Percentiles rank a stretch among this genome's conserved stretches.
phyloP scores from a whole-genome alignment of 2,329 filamentous ascomycete genomes.

The Hypomyces perniciosus region DNA sequence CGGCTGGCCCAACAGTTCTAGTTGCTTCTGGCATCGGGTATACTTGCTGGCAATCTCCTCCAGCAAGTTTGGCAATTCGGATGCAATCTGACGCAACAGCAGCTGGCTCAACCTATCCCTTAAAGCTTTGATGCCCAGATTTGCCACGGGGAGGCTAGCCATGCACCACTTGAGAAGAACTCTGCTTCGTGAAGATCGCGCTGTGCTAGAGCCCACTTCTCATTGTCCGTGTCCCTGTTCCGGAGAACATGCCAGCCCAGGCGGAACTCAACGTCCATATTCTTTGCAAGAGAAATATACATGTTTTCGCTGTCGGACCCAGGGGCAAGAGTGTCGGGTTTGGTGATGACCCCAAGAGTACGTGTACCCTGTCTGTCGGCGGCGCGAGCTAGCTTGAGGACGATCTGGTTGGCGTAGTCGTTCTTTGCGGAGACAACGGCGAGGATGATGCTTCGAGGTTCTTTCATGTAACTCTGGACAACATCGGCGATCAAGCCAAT shows the following conservation, averaged over 20 bases:
- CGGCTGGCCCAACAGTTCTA: conserved; percentile 44
- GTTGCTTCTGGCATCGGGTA: conserved; percentile 25
- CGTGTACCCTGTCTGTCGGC: conserved; percentile 28
- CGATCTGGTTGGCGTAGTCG: conserved; percentile 53
- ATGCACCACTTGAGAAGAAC: conserved; percentile 40
- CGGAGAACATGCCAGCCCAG: conserved; percentile 50
- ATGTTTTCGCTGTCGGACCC: conserved; percentile 33
- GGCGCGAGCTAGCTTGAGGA: conserved; percentile 40
- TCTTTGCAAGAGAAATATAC: conserved; percentile 38
- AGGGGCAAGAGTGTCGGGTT: conserved; percentile 38
- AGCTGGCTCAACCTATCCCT: conserved; percentile 45
- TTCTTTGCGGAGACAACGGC: conserved; percentile 52
- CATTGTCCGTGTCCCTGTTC: conserved; percentile 38
- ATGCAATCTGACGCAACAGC: conserved; percentile 40
- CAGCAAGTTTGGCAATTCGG: conserved; percentile 40
- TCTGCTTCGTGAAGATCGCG: conserved; percentile 34
- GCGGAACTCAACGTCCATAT: conserved; percentile 40
- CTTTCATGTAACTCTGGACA: conserved; percentile 51
- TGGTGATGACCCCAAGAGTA: conserved; percentile 53
- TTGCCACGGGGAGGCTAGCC: conserved; percentile 26
- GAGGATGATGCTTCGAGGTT: conserved; percentile 53
- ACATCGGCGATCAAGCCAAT: conserved; percentile 41
- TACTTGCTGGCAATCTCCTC: conserved; percentile 35
- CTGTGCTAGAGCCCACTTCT: conserved; percentile 23
- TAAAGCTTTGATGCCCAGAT: conserved; percentile 44